Percentiles rank a stretch among this genome's conserved stretches.
Conservation (phyloP, 257 asterid genomes). For the Solanum dulcamara region DNA sequence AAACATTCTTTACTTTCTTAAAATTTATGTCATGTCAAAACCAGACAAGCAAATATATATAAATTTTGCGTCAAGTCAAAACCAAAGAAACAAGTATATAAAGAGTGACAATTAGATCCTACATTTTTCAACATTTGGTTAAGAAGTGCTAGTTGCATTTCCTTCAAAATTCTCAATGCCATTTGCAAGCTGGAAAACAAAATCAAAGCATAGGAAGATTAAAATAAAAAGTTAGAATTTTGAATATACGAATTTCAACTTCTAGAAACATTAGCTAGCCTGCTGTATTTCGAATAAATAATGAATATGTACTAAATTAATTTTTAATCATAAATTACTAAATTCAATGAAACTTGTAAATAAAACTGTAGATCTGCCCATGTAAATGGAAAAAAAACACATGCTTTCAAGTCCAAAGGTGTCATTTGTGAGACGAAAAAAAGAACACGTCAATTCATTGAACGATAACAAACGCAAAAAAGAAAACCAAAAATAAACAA, state of each 20-base stretch:
- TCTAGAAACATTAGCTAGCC: background rate
- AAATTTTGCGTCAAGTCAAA: too few relatives aligned
- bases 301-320: background rate
- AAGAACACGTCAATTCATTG: background rate
- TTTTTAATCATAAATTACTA: background rate
- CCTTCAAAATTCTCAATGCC: background rate
- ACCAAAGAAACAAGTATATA: background rate
- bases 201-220: background rate
- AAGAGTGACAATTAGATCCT: background rate
- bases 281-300: background rate
- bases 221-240: background rate
- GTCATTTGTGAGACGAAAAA: too few relatives aligned
- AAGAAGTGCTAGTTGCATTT: background rate
- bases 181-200: background rate
- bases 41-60: background rate
- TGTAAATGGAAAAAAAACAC: background rate
- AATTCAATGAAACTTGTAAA: background rate
- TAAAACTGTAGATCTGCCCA: background rate
- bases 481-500: background rate
- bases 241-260: background rate
- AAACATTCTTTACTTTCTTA: background rate
- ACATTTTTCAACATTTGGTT: background rate
- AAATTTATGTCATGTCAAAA: background rate
- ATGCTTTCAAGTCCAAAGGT: background rate
- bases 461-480: background rate